phyloP scores from a whole-genome alignment of 352 stramenopile genomes.

The Phytophthora hibernalis region DNA sequence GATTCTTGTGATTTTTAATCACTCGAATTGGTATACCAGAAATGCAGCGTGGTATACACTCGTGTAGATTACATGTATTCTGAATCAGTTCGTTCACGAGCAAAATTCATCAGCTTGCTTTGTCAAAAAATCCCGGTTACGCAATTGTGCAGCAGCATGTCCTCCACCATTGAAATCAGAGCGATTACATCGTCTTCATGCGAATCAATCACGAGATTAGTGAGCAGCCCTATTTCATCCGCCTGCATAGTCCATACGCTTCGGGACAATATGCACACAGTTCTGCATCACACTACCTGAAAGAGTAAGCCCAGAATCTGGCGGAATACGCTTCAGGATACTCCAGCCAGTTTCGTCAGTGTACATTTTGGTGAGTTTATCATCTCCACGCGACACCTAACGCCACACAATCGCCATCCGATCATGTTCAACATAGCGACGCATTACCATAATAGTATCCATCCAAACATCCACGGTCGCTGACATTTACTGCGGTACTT shows the following conservation, averaged over 20 bases:
- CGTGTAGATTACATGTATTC: too few species aligned
- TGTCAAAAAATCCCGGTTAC: conserved; percentile 1
- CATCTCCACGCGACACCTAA: conserved; percentile 42
- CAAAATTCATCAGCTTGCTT: not conserved
- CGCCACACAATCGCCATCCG: conserved; percentile 67
- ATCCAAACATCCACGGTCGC: conserved; percentile 31
- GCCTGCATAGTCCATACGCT: conserved; percentile 33
- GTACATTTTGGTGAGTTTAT: conserved; percentile 52
- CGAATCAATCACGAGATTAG: conserved; percentile 58
- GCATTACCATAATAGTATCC: conserved; percentile 60
- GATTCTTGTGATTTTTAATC: too few species aligned
- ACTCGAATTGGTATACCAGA: too few species aligned
- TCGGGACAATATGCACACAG: conserved; percentile 52
- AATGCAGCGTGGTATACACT: too few species aligned
- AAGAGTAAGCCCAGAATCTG: conserved; percentile 24
- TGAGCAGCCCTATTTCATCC: conserved; percentile 52
- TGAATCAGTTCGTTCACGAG: too few species aligned
- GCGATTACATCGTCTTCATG: conserved; percentile 64
- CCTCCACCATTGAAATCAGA: conserved; percentile 57
- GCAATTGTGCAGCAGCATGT: conserved; percentile 53
- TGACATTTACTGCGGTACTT: conserved; percentile 46
- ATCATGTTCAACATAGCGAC: conserved; percentile 47
- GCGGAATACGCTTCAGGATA: conserved; percentile 51
- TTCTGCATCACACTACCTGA: conserved; percentile 51
- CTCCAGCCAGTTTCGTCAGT: conserved; percentile 76